Conservation (phyloP, 495 filamentous ascomycete genomes). For the Evernia prunastri region DNA sequence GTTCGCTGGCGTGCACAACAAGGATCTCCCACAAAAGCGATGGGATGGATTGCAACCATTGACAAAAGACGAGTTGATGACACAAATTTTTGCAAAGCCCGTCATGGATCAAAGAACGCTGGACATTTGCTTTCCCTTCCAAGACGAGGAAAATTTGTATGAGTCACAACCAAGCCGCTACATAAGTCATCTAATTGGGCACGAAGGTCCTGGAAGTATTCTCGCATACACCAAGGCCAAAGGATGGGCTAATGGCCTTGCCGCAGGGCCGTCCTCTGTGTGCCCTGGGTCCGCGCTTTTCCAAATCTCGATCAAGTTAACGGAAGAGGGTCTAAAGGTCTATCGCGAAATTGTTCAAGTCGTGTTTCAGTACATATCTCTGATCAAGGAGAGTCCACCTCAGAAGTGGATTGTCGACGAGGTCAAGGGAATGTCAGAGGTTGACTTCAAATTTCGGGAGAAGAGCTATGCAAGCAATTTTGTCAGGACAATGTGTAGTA, state of each 20-base stretch:
- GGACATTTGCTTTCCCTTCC: slow-evolving; percentile 81
- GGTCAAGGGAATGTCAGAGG: slow-evolving; percentile 78
- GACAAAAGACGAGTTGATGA: slow-evolving; percentile 59
- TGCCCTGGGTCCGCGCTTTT: slow-evolving; percentile 85
- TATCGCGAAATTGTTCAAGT: slow-evolving; percentile 83
- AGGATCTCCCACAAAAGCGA: slow-evolving; percentile 70
- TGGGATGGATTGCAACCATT: slow-evolving; percentile 73
- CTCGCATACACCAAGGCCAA: slow-evolving; percentile 91
- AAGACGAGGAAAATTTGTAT: slow-evolving; percentile 80
- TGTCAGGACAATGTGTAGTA: slow-evolving; percentile 69
- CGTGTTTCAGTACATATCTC: slow-evolving; percentile 88
- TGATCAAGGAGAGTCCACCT: slow-evolving; percentile 73
- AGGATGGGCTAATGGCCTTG: slow-evolving; percentile 87
- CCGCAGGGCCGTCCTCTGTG: slow-evolving; percentile 66
- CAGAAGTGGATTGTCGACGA: slow-evolving; percentile 93
- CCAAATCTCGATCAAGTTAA: slow-evolving; percentile 70
- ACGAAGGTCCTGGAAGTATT: slow-evolving; percentile 95
- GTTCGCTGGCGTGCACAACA: slow-evolving; percentile 79
- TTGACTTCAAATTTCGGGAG: slow-evolving; percentile 91
- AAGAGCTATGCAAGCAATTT: slow-evolving; percentile 86
- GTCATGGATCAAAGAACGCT: slow-evolving; percentile 88
- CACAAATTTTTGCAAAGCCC: slow-evolving; percentile 87
- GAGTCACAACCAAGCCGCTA: slow-evolving; percentile 84
- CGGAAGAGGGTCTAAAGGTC: slow-evolving; percentile 76
- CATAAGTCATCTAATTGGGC: slow-evolving; percentile 87